phyloP scores from a whole-genome alignment of 306 rosid genomes.

The Castanea mollissima region DNA sequence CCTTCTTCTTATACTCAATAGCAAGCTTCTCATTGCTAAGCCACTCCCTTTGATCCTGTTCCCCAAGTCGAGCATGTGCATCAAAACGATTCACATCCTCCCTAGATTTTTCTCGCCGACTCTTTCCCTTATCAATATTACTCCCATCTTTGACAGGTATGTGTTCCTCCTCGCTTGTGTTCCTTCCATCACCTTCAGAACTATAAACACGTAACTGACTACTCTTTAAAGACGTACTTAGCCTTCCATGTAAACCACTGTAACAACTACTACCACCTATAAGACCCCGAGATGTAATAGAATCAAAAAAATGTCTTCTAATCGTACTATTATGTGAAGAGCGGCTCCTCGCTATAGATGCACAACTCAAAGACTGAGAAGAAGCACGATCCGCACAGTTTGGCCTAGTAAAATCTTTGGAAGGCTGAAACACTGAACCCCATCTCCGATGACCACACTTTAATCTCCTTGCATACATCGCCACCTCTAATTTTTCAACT shows the following conservation, averaged over 20 bases:
- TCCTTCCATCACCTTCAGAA: conserved; percentile 85
- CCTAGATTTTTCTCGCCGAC: conserved; percentile 36
- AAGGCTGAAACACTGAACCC: conserved; percentile 54
- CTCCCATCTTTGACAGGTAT: conserved; percentile 55
- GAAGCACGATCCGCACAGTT: conserved; percentile 31
- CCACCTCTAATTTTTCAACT: conserved; percentile 35
- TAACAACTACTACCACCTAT: conserved; percentile 33
- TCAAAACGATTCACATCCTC: conserved; percentile 48
- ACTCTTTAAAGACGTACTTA: conserved; percentile 31
- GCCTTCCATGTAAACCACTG: conserved; percentile 30
- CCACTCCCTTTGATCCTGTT: conserved; percentile 91
- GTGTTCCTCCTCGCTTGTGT: conserved; percentile 72
- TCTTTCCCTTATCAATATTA: conserved; percentile 44
- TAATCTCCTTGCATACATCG: conserved; percentile 79
- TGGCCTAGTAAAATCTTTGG: conserved; percentile 50
- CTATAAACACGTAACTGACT: conserved; percentile 58
- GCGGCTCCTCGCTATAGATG: conserved; percentile 26
- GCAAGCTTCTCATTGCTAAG: conserved; percentile 67
- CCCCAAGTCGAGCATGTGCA: conserved; percentile 74
- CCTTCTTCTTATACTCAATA: conserved; percentile 61
- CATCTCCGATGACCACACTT: conserved; percentile 65
- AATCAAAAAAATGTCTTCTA: conserved; percentile 42
- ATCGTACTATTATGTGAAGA: conserved; percentile 36
- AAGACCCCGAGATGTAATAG: conserved; percentile 29
- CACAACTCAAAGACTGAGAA: conserved; percentile 39